phyloP scores from a whole-genome alignment of 768 basidiomycete species.

The Collybia nuda region DNA sequence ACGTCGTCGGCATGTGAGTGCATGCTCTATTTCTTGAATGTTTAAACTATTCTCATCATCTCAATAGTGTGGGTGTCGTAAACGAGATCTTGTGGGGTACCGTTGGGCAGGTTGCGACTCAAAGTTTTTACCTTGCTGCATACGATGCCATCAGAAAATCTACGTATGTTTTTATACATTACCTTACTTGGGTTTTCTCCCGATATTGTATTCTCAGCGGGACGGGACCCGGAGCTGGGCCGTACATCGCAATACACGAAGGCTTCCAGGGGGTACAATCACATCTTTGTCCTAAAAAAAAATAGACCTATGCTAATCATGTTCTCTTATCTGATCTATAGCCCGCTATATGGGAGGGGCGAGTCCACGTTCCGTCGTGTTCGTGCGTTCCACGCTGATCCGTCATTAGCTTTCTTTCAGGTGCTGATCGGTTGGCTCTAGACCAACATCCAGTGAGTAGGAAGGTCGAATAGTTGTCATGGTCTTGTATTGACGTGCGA shows the following conservation, averaged over 20 bases:
- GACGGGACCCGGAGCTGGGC: conserved; percentile 67
- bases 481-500: no score
- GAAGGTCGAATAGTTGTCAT: conserved; percentile 23
- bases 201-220: conserved; percentile 73
- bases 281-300: conserved; percentile 27
- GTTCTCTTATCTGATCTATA: conserved; percentile 11
- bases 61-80: conserved; percentile 35
- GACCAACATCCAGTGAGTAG: conserved; percentile 56
- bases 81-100: conserved; percentile 56
- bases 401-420: conserved; percentile 41
- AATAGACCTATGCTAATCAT: conserved; percentile 7
- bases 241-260: conserved; percentile 48
- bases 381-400: conserved; percentile 1
- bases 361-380: conserved; percentile 13
- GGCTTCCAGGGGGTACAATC: conserved; percentile 54
- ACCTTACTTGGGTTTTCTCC: conserved; percentile 10
- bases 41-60: background rate
- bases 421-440: conserved; percentile 59
- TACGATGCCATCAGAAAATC: conserved; percentile 43
- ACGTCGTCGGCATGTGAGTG: conserved; percentile 31
- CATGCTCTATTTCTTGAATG: conserved; percentile 3
- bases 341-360: conserved; percentile 48
- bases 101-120: conserved; percentile 55
- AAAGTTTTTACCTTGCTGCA: conserved; percentile 57
- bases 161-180: conserved; percentile 26